A percentile compares a stretch with the other conserved stretches of the same genome.
These are phyloP conservation scores for Fusarium annulatum DNA, from an alignment of 2,329 filamentous ascomycete species.

Conservation along the genomic window DNA sequence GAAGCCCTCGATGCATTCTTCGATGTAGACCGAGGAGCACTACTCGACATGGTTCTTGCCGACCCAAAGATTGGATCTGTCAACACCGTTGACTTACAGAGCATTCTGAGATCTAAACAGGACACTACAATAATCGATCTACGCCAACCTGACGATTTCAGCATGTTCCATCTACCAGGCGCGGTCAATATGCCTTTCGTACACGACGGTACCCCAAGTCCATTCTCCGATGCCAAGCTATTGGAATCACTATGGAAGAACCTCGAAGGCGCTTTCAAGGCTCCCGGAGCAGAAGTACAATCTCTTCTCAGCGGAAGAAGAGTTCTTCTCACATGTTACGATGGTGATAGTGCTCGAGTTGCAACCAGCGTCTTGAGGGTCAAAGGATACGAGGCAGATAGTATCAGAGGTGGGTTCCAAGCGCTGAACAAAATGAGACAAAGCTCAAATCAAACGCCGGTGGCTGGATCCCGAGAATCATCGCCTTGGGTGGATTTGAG, in stretches of 20 bases:
- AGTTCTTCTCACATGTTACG: conserved; percentile 62
- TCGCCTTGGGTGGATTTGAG: conserved; percentile 23
- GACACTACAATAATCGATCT: conserved; percentile 57
- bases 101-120: conserved; percentile 30
- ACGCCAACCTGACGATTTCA: conserved; percentile 56
- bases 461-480: neutral
- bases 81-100: conserved; percentile 1
- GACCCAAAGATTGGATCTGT: neutral
- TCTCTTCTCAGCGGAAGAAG: conserved; percentile 47
- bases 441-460: neutral
- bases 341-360: conserved; percentile 65
- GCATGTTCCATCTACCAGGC: conserved; percentile 55
- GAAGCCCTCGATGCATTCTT: conserved; percentile 28
- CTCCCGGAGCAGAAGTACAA: conserved; percentile 34
- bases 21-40: conserved; percentile 19
- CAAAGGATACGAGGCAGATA: conserved; percentile 60
- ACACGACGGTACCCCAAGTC: conserved; percentile 50
- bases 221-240: conserved; percentile 58
- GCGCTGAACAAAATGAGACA: conserved; percentile 48
- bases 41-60: conserved; percentile 23
- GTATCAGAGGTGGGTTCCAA: conserved; percentile 60
- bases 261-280: conserved; percentile 57
- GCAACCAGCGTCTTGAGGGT: conserved; percentile 65
- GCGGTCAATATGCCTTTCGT: conserved; percentile 59
- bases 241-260: conserved; percentile 60